These are phyloP conservation scores for Raphanus sativus DNA, from an alignment of 345 rosid genomes.

Conservation along the genomic window DNA sequence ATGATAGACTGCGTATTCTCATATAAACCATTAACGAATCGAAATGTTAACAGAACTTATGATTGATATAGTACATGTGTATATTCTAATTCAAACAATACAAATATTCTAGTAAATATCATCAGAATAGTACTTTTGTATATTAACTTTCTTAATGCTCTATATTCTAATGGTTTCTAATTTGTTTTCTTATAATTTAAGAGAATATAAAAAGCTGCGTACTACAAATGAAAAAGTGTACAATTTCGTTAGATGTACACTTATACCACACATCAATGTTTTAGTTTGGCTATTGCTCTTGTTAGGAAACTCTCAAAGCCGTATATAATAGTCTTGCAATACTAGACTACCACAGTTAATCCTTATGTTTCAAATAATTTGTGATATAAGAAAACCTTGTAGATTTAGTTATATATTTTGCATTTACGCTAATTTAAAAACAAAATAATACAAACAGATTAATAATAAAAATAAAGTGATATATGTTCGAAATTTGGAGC, in stretches of 20 bases:
- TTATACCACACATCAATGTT: background rate
- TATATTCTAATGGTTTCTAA: background rate
- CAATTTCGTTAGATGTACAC: background rate
- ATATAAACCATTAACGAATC: background rate
- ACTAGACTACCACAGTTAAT: background rate
- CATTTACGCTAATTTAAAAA: background rate
- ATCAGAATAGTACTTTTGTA: background rate
- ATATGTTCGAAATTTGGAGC: no score
- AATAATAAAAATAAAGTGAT: background rate
- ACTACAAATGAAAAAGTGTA: background rate
- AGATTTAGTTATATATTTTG: background rate
- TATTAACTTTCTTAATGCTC: background rate
- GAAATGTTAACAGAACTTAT: background rate
- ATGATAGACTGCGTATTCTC: background rate
- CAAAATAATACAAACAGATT: background rate
- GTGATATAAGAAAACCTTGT: background rate
- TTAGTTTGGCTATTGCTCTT: background rate
- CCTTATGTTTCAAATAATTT: background rate
- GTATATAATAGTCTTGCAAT: background rate
- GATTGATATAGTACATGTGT: constrained; percentile 7
- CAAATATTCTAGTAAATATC: background rate
- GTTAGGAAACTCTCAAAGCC: background rate
- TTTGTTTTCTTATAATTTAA: background rate
- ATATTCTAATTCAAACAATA: background rate
- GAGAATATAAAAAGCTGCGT: background rate